Evolutionary conservation across 176 grass and related monocot species (phyloP).

Genomic region (Elaeis guineensis): DNA sequence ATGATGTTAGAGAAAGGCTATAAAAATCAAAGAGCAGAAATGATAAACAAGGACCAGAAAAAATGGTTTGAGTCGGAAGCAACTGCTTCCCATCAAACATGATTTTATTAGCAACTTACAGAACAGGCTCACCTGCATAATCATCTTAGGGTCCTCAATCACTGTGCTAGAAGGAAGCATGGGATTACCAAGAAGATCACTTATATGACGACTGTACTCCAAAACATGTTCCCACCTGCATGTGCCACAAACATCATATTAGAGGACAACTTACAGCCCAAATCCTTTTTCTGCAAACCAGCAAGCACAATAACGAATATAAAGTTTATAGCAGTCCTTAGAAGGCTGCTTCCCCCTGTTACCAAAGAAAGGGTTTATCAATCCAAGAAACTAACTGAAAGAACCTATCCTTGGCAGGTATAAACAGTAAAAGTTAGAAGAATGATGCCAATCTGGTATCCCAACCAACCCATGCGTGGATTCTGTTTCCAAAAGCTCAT

Average conservation of each 20-base stretch:
- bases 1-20: slow-evolving; percentile 2
- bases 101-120: not conserved
- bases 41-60: not conserved
- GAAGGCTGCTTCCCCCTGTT: no score
- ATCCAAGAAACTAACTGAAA: no score
- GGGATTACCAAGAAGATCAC: slow-evolving; percentile 46
- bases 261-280: not conserved
- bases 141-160: slow-evolving; percentile 60
- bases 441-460: no score
- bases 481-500: no score
- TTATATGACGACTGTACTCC: slow-evolving; percentile 74
- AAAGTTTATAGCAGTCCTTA: no score
- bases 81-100: no score
- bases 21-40: not conserved
- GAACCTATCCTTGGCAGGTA: no score
- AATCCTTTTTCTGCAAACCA: no score
- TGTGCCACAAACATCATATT: not conserved
- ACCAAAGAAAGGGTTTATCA: no score
- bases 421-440: no score
- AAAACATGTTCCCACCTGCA: slow-evolving; percentile 85
- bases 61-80: not conserved
- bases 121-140: slow-evolving; percentile 50
- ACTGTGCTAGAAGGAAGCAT: slow-evolving; percentile 21
- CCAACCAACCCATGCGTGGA: no score
- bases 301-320: no score